phyloP scores from a whole-genome alignment of 1,139 yeast species.

The Arxiozyma telluris region DNA sequence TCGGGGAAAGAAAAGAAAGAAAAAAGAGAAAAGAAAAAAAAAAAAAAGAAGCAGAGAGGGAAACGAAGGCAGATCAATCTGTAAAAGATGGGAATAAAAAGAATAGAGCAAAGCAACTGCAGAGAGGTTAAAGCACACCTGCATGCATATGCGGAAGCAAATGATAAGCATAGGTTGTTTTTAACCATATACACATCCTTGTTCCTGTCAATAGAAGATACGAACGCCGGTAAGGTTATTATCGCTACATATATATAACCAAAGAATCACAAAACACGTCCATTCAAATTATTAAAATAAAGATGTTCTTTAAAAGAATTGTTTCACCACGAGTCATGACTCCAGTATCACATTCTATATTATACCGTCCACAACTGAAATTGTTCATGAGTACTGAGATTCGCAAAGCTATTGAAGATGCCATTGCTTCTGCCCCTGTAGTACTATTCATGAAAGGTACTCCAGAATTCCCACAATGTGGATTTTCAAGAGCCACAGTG shows the following conservation, averaged over 20 bases:
- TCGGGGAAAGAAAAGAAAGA: no score
- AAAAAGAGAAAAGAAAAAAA: no score
- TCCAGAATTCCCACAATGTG: slow-evolving; percentile 97
- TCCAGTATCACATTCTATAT: slow-evolving; percentile 2
- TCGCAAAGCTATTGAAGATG: slow-evolving; percentile 71
- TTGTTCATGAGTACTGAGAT: slow-evolving; percentile 64
- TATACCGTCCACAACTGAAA: slow-evolving; percentile 6
- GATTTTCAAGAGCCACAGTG: slow-evolving; percentile 91
- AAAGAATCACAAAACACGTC: neutral
- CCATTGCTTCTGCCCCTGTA: slow-evolving; percentile 82
- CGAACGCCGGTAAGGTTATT: neutral
- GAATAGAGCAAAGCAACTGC: neutral
- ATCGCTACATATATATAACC: no score
- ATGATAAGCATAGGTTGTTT: no score
- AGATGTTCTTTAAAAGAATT: slow-evolving; percentile 2
- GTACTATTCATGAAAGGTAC: slow-evolving; percentile 95
- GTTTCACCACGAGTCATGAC: neutral
- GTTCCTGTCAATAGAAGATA: no score
- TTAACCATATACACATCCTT: no score
- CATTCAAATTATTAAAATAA: neutral
- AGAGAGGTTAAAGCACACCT: neutral
- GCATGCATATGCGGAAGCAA: no score
- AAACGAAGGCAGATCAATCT: no score
- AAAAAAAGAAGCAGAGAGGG: no score
- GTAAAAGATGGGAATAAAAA: no score